A percentile compares a stretch with the other conserved stretches of the same genome.
Conservation (phyloP, 371 early-diverging fungal species). For the Sporodiniella umbellata region DNA sequence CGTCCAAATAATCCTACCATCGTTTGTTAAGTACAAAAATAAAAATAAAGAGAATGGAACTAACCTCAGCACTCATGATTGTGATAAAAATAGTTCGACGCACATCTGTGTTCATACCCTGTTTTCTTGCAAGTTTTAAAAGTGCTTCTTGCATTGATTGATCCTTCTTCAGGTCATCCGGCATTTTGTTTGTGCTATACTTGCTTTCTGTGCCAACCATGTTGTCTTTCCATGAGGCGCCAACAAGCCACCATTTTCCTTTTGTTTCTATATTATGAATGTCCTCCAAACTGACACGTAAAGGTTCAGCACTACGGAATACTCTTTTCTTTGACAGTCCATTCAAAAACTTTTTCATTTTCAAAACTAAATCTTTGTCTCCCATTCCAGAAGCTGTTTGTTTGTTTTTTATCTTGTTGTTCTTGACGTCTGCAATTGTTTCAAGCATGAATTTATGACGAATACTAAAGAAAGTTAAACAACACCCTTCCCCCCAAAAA, state of each 20-base stretch:
- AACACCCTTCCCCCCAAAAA: neutral
- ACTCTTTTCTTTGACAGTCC: slow-evolving; percentile 65
- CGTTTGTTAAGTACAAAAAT: neutral
- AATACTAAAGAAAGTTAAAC: slow-evolving; percentile 42
- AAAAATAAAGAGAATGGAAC: neutral
- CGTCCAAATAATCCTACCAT: slow-evolving; percentile 86
- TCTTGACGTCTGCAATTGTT: slow-evolving; percentile 85
- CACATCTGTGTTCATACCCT: slow-evolving; percentile 96
- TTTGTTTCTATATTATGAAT: slow-evolving; percentile 79
- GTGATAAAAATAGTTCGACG: slow-evolving; percentile 89
- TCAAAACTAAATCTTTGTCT: slow-evolving; percentile 58
- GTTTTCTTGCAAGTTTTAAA: slow-evolving; percentile 75
- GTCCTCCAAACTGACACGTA: slow-evolving; percentile 87
- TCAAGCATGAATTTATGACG: slow-evolving; percentile 94
- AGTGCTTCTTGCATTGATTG: slow-evolving; percentile 60
- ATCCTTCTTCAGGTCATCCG: slow-evolving; percentile 41
- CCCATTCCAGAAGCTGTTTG: slow-evolving; percentile 48
- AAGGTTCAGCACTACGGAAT: slow-evolving; percentile 61
- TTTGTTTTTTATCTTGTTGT: slow-evolving; percentile 81
- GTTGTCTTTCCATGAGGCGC: slow-evolving; percentile 79
- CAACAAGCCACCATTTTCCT: slow-evolving; percentile 90
- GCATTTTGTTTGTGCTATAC: slow-evolving; percentile 26
- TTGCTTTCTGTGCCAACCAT: slow-evolving; percentile 52
- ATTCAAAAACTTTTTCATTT: slow-evolving; percentile 81
- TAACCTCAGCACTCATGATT: slow-evolving; percentile 86